Evolutionary conservation across 192 early-diverging fungal genomes (phyloP), one percentile per base, ranked within the genome.

Genomic region (Lunasporangiospora selenospora): DNA sequence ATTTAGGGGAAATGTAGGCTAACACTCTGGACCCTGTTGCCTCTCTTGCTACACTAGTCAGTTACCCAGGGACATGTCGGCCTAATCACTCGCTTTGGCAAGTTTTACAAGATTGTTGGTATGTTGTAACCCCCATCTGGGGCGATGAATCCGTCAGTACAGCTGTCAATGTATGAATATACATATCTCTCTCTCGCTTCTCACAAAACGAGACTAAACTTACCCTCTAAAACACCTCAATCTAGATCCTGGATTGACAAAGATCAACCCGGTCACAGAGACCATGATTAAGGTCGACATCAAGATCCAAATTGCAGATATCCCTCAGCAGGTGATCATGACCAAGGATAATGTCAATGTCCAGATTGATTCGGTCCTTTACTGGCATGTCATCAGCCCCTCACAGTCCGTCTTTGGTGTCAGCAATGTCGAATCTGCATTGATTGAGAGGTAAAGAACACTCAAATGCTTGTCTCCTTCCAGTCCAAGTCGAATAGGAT

Each of bases 301-400:
- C 57, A 83, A 80, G 69, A 78, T 78, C 19, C 77, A 78, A 53
- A 62, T 78, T n/a, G 65, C 77, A 2, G 77, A 78, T 31, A 88
- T 95, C 26, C 83, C 86, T 29, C 51, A 71, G 21, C 90, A 92
- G 62, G 58, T 77, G 6, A 87, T 95, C 45, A 87, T 92, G 67
- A 92, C 90, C 27, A 90, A 94, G 61, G 90, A 94, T 79, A 94
- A 93, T 65, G 90, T 93, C 34, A 86, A 79, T 16, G 82, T 93
- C 32, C 59, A 55, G 4, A 93, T 95, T 57, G 93, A 93, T 67
- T 83, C 87, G 9, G 92, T 95, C 0, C 65, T 95, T 0, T 95
- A 88, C 55, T 95, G 91, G 91, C 81, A 92, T 41, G 64, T 89
- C 32, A 77, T 81, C n/a, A 88, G 91, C 50, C 90, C 90, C 7